Evolutionary conservation across 176 grass and related monocot species (phyloP).

Genomic region (Elaeis guineensis): DNA sequence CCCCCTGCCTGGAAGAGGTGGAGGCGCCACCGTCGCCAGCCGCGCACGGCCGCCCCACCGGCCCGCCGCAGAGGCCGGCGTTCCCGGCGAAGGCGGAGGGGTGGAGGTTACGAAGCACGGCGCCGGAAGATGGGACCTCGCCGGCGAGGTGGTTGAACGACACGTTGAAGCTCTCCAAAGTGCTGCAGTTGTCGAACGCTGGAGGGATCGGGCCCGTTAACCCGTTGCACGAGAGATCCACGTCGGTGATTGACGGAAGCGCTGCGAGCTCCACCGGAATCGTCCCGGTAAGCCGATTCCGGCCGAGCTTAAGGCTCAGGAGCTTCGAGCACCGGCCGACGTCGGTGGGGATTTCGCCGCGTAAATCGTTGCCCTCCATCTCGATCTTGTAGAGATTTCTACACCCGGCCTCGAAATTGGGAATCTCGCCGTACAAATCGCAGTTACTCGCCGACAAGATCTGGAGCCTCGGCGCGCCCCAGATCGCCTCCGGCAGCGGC

Average conservation of each 20-base stretch:
- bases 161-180: slow-evolving; percentile 74
- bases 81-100: slow-evolving; percentile 33
- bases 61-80: slow-evolving; percentile 27
- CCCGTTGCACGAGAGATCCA: slow-evolving; percentile 72
- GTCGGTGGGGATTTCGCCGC: slow-evolving; percentile 45
- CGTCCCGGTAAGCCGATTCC: slow-evolving; percentile 48
- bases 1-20: neutral
- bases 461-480: slow-evolving; percentile 54
- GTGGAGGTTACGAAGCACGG: slow-evolving; percentile 29
- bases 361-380: slow-evolving; percentile 48
- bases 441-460: slow-evolving; percentile 58
- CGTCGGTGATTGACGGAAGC: slow-evolving; percentile 76
- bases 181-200: slow-evolving; percentile 62
- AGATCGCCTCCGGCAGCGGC: slow-evolving; percentile 32
- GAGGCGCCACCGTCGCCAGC: too few species aligned
- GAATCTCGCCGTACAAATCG: slow-evolving; percentile 34
- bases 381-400: slow-evolving; percentile 70
- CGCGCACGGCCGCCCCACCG: slow-evolving; percentile 22
- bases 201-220: slow-evolving; percentile 55
- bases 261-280: slow-evolving; percentile 52
- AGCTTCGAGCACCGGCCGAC: slow-evolving; percentile 47
- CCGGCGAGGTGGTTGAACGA: slow-evolving; percentile 55
- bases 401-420: slow-evolving; percentile 48
- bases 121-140: slow-evolving; percentile 13
- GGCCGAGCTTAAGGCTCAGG: slow-evolving; percentile 65